Evolutionary conservation across 176 grass and related monocot genomes (phyloP), one percentile per base, ranked within the genome.

Genomic region (Cenchrus americanus): DNA sequence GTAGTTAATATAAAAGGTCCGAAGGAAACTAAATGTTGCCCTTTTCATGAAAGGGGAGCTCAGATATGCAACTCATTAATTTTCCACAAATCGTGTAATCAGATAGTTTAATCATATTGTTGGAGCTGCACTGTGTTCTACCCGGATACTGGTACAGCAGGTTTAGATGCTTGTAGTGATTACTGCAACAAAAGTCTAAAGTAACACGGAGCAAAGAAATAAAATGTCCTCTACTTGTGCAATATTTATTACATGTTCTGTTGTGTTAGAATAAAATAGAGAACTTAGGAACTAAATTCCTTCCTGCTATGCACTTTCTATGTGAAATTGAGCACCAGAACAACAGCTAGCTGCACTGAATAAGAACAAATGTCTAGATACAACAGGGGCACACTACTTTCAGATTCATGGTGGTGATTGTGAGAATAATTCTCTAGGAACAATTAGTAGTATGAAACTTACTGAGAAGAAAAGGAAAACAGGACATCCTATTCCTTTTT

Each of bases 391-490:
- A 21, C 66, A 47, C 40, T 75, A 79, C 42, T 83, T 5, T 77
- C 8, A 64, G 18, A 69, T 46, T 69, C 74, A 54, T 14, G 15
- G 66, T 81, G 26, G 62, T 37, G 52, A 27, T 82, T 22, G 15
- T 58, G 22, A 52, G 51, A 73, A 57, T 22, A 11, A 9, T 79
- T 58, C 30, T 62, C 37, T 14, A 75, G 49, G 30, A 81, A 54
- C 44, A 58, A 74, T n/a, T 3, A 70, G 53, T 73, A 73, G 26
- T 6, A 65, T 86, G 75, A 54, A 85, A 85, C 94, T 97, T 94
- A 97, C 94, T 61, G 94, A 97, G 79, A 97, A 97, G 81, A 94
- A 89, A 83, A 97, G 90, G 64, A 97, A 97, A 60, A 97, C 41
- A 23, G 86, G 88, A 82, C 94, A 97, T 84, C 81, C 91, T 69